phyloP scores from a whole-genome alignment of 164 flowering plant genomes.

The Macadamia integrifolia region DNA sequence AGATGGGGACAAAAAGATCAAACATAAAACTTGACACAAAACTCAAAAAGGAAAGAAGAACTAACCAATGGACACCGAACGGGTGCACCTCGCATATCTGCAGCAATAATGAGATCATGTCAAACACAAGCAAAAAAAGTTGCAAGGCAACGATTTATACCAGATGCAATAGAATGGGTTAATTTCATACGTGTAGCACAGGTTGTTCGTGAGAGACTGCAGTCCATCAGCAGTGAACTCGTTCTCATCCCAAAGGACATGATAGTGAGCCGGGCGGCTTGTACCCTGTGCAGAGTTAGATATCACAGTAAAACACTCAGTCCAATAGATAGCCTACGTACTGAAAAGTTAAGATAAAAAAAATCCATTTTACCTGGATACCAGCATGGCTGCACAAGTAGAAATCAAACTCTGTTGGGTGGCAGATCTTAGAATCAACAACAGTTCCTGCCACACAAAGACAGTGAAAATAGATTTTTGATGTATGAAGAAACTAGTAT shows the following conservation, averaged over 20 bases:
- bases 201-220: constrained; percentile 64
- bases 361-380: constrained; percentile 41
- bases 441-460: constrained; percentile 57
- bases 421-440: constrained; percentile 87
- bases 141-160: too few relatives aligned
- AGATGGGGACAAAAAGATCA: too few relatives aligned
- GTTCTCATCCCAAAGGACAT: constrained; percentile 79
- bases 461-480: too few relatives aligned
- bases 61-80: constrained; percentile 79
- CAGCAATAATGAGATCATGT: not conserved
- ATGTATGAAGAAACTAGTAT: too few relatives aligned
- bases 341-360: not conserved
- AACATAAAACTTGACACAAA: not conserved
- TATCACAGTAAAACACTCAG: constrained; percentile 13
- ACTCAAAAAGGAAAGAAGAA: not conserved
- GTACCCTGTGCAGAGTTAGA: constrained; percentile 21
- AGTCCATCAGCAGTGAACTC: constrained; percentile 67
- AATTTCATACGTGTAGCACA: constrained; percentile 39
- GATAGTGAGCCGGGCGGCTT: constrained; percentile 42
- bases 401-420: constrained; percentile 71
- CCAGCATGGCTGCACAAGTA: constrained; percentile 81
- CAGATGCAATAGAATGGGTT: too few relatives aligned
- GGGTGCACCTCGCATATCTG: constrained; percentile 84
- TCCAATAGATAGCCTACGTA: constrained; percentile 7
- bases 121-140: not conserved